phyloP scores from a whole-genome alignment of 129 eudicot species.

The Rutidosis leptorrhynchoides region DNA sequence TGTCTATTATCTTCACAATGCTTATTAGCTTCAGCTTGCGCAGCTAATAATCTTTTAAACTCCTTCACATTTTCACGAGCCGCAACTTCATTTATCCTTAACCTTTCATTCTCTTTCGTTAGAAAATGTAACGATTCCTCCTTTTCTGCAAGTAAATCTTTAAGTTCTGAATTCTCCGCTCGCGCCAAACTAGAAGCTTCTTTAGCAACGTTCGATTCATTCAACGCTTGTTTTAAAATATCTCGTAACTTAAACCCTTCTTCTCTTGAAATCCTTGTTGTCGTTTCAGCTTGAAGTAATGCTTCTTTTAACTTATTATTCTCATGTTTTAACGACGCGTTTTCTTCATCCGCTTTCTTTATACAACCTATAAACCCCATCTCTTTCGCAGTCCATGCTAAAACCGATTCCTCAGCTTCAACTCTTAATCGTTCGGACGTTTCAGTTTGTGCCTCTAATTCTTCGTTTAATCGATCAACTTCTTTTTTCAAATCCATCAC shows the following conservation, averaged over 20 bases:
- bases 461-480: constrained; percentile 40
- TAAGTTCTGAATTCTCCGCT: constrained; percentile 60
- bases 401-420: constrained; percentile 66
- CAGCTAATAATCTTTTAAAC: constrained; percentile 43
- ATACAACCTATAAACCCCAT: constrained; percentile 72
- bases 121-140: constrained; percentile 60
- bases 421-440: constrained; percentile 51
- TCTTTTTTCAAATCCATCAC: constrained; percentile 44
- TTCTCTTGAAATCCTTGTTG: constrained; percentile 46
- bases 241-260: constrained; percentile 67
- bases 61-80: constrained; percentile 64
- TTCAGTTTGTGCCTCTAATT: constrained; percentile 50
- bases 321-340: constrained; percentile 40
- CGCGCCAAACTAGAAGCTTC: constrained; percentile 72
- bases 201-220: constrained; percentile 74
- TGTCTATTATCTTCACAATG: constrained; percentile 31
- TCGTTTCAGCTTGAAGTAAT: constrained; percentile 40
- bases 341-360: constrained; percentile 68
- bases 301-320: constrained; percentile 41
- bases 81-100: constrained; percentile 65
- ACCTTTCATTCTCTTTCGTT: constrained; percentile 65
- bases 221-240: constrained; percentile 68
- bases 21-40: constrained; percentile 30
- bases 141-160: constrained; percentile 59
- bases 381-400: constrained; percentile 79